Evolutionary conservation across 2,329 filamentous ascomycete species (phyloP), one percentile per base, ranked within the genome.

Genomic region (Nemania serpens): DNA sequence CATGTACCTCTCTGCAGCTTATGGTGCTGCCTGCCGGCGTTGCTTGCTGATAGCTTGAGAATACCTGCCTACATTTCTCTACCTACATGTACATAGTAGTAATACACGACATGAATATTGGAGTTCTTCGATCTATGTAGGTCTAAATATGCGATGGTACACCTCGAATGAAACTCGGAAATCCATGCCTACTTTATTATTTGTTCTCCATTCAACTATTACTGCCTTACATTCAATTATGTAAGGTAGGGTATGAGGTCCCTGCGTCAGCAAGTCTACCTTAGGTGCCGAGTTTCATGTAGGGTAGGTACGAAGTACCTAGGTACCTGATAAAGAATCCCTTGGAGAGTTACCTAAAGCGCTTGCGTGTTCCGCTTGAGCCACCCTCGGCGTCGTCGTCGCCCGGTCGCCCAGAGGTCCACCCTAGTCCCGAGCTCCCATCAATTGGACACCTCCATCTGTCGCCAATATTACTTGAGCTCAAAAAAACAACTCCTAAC

Each of bases 341-440:
- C 20, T 15, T 5, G 17, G 15, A 46, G 11, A 18, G 43, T 46
- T 60, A 29, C n/a, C n/a, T n/a, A n/a, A n/a, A n/a, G 58, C 33
- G 34, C 55, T 58, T 62, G 55, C 59, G 59, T 43, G 46, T 56
- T 60, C 54, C 43, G 58, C 46, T 37, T 58, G 17, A 57, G 59
- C 49, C 59, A 46, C 22, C n/a, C 43, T 18, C 12, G 43, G 43
- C 48, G 33, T 61, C 36, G 53, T 54, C 29, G 58, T 56, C 59
- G 59, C 55, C 60, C 56, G 43, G 60, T 42, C 36, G 56, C 51
- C 54, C 49, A 17, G 18, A 55, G 61, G 45, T 46, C 61, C 61
- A 63, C 61, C 15, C 47, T 36, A 49, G 43, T 42, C 51, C 25
- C 18, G 34, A 61, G 54, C 54, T 58, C 47, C 39, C 42, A 45